A percentile compares a stretch with the other conserved stretches of the same genome.
Conservation (phyloP, 2,329 filamentous ascomycete genomes). For the Elsinoe arachidis region DNA sequence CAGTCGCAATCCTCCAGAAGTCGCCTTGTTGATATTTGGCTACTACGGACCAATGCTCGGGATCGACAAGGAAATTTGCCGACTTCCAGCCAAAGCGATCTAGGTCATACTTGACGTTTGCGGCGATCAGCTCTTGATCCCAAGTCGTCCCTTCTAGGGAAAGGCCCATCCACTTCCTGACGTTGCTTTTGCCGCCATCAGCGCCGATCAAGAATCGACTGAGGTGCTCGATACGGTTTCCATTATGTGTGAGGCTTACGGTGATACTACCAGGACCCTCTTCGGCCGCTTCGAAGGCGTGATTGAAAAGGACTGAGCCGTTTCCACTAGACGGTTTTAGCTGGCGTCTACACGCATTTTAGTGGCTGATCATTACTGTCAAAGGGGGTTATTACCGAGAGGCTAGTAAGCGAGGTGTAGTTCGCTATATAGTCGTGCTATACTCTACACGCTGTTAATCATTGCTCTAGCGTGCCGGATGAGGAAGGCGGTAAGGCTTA, state of each 20-base stretch:
- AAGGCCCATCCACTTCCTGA: conserved; percentile 11
- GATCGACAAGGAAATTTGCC: conserved; percentile 16
- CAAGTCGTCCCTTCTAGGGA: conserved; percentile 16
- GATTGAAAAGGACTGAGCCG: conserved; percentile 10
- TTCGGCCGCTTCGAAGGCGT: not conserved
- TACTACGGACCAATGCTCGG: conserved; percentile 15
- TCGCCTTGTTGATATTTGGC: conserved; percentile 13
- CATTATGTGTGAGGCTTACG: not conserved
- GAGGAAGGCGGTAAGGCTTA: too few relatives aligned
- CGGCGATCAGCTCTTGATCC: conserved; percentile 15
- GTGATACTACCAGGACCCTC: not conserved
- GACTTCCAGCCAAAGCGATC: conserved; percentile 14
- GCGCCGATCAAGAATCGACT: conserved; percentile 11
- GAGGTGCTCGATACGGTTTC: not conserved
- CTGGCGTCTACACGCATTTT: too few relatives aligned
- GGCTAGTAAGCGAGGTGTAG: too few relatives aligned
- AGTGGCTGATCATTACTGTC: too few relatives aligned
- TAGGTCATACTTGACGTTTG: conserved; percentile 15
- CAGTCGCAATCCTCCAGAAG: conserved; percentile 15
- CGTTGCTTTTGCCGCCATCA: conserved; percentile 14
- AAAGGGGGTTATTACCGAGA: too few relatives aligned
- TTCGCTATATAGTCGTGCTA: too few relatives aligned
- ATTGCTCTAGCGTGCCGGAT: too few relatives aligned
- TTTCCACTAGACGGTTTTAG: too few relatives aligned
- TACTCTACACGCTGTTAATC: too few relatives aligned